Percentiles rank a stretch among this genome's conserved stretches.
Conservation (phyloP, 352 stramenopile genomes). For the Phytophthora fragariaefolia region DNA sequence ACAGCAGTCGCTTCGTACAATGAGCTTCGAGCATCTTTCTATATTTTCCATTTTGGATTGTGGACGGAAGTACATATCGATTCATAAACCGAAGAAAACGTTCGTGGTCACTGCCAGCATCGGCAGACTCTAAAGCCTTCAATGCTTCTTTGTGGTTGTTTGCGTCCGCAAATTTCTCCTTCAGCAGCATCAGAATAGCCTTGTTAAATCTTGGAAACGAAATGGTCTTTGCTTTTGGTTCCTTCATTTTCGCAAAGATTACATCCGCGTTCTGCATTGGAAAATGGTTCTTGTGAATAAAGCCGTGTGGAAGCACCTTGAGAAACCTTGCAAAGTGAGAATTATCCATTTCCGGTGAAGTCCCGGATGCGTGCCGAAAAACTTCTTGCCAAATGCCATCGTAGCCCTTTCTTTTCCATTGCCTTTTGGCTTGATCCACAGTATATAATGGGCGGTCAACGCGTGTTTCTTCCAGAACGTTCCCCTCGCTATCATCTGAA, state of each 20-base stretch:
- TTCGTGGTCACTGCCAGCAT: conserved; percentile 34
- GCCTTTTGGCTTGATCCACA: conserved; percentile 35
- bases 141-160: conserved; percentile 1
- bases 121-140: conserved; percentile 2
- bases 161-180: conserved; percentile 54
- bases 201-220: conserved; percentile 70
- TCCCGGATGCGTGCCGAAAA: conserved; percentile 56
- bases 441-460: conserved; percentile 54
- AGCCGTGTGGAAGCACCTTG: conserved; percentile 60
- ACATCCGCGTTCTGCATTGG: conserved; percentile 62
- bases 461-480: conserved; percentile 18
- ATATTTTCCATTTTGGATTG: conserved; percentile 65
- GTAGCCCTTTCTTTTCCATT: conserved; percentile 64
- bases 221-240: conserved; percentile 68
- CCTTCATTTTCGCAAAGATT: conserved; percentile 81
- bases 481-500: conserved; percentile 17
- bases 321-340: conserved; percentile 71
- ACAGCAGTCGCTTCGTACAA: conserved; percentile 51
- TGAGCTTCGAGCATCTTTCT: conserved; percentile 50
- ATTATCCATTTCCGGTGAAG: conserved; percentile 65
- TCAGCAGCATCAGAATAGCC: conserved; percentile 63
- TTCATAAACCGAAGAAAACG: conserved; percentile 71
- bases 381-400: conserved; percentile 76
- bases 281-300: conserved; percentile 69
- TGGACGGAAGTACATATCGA: conserved; percentile 64